Evolutionary conservation across 2,329 filamentous ascomycete genomes (phyloP), one percentile per base, ranked within the genome.

Genomic region (Colletotrichum camelliae): DNA sequence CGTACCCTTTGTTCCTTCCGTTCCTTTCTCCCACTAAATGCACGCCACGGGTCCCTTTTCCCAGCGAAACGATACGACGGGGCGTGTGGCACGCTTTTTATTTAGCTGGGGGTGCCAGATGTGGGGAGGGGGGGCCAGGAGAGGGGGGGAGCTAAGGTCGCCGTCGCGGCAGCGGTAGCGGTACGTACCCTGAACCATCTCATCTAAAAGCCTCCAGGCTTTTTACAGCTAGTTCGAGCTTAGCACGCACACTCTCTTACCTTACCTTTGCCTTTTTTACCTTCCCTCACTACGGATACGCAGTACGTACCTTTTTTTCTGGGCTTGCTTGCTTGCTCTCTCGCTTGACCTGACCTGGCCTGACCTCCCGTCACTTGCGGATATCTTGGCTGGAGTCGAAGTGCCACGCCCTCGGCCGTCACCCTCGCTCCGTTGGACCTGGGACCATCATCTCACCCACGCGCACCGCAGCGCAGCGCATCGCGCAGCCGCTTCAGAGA

Each of bases 31-130:
- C 18, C 21, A 37, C 61, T 75, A 33, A 31, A 33, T 37, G 21
- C 21, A 75, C 72, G 68, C 67, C 67, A 70, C 37, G 72, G 72
- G 72, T 62, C 24, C 55, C 37, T 18, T 52, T 72, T 57, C 31
- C 68, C 66, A 72, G 72, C 72, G 72, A 75, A 75, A 75, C 72
- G 62, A 75, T 62, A 72, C 72, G 67, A 70, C 70, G 57, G 67
- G 57, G 67, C 57, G 67, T n/a, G 67, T 70, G n/a, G 67, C 57
- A 70, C 67, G 27, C 57, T 70, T 73, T 73, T 73, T 73, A 73
- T 69, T 69, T 57, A 64, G 66, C 71, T 57, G 71, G 71, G 69
- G 71, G 66, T 31, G 39, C 13, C 58, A n/a, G 39, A 69, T 73
- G 71, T 62, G 48, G 70, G 55, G 62, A 64, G 60, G 33, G 64